Evolutionary conservation across 2,329 filamentous ascomycete species (phyloP).

Genomic region (Coleophoma cylindrospora): DNA sequence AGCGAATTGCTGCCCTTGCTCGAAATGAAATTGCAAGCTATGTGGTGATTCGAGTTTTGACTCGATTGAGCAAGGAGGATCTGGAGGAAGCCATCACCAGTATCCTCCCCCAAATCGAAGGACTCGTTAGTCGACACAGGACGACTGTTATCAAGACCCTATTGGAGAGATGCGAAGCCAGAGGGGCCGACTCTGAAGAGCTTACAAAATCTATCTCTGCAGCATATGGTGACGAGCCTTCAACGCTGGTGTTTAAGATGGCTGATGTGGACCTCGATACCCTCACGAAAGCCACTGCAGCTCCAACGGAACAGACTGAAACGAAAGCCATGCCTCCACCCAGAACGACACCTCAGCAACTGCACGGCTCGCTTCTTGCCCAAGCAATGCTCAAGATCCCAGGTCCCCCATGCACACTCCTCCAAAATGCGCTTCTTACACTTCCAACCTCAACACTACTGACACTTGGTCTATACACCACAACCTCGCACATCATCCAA

Average conservation of each 20-base stretch:
- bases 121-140: conserved; percentile 69
- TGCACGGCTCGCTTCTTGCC: conserved; percentile 79
- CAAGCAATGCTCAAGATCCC: conserved; percentile 74
- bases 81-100: conserved; percentile 66
- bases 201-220: conserved; percentile 50
- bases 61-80: conserved; percentile 82
- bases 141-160: conserved; percentile 76
- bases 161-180: conserved; percentile 74
- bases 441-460: conserved; percentile 52
- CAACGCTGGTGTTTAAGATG: conserved; percentile 51
- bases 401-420: conserved; percentile 61
- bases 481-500: conserved; percentile 59
- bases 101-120: conserved; percentile 67
- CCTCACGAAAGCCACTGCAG: conserved; percentile 43
- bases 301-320: conserved; percentile 19
- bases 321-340: conserved; percentile 27
- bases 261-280: conserved; percentile 48
- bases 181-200: conserved; percentile 49
- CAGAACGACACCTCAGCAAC: conserved; percentile 43
- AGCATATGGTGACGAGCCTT: conserved; percentile 45
- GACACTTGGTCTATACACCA: conserved; percentile 50
- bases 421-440: conserved; percentile 67
- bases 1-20: conserved; percentile 72
- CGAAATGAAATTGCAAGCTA: conserved; percentile 90
- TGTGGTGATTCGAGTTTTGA: conserved; percentile 76